Evolutionary conservation across 2,329 filamentous ascomycete species (phyloP), one percentile per base, ranked within the genome.

Genomic region (Alternaria sp.): DNA sequence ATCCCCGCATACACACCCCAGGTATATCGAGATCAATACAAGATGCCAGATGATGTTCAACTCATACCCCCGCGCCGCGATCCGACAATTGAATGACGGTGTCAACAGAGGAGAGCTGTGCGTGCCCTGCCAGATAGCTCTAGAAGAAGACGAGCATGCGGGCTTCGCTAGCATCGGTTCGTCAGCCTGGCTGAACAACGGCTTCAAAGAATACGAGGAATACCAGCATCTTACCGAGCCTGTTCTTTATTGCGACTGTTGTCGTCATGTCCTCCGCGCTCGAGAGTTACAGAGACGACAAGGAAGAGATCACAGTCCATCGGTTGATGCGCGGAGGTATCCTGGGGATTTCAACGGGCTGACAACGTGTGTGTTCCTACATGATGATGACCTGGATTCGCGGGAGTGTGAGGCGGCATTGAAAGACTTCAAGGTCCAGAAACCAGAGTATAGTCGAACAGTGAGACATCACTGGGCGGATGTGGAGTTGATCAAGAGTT

Each of bases 51-150:
- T n/a, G 13, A 54, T 54, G 19, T 54, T 25, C n/a, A 15, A 53
- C 6, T 23, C 47, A 7, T 44, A 46, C 32, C 45, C 25, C 26
- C 57, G 57, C 26, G 26, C 44, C 8, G 55, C 55, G 3, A 36
- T 45, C 32, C 47, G 56, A 26, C 46, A 59, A 28, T 25, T 45
- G 56, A 32, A 30, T 7, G 40, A 32, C 25, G 47, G 47, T 21
- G 25, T 59, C 30, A 21, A 40, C n/a, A 32, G 47, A 43, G 47
- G 47, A 23, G 59, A 61, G 44, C 26, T 61, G 21, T 61, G 59
- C 25, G 52, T 45, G n/a, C 59, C 52, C 11, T 61, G 59, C 26
- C 28, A 23, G 19, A 61, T 30, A 40, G 59, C 59, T n/a, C 6
- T 61, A 17, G 23, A 50, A 13, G 52, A 61, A n/a, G 52, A 45